Conservation (phyloP, 805 yeast species). For the Candida sonorensis region DNA sequence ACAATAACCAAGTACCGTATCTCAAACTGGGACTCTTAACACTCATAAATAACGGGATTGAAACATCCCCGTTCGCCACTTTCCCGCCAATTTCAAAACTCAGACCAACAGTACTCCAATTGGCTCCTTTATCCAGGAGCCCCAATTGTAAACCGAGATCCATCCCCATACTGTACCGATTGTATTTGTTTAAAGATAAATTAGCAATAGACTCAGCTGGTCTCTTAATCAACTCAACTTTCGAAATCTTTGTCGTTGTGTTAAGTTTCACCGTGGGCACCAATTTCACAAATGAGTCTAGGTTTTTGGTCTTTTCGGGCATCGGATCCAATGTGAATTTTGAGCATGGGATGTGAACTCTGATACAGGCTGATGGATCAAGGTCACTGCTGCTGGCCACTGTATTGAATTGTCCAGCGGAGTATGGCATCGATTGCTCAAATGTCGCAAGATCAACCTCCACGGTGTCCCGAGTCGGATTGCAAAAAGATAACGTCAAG, state of each 20-base stretch:
- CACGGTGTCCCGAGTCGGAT: conserved; percentile 4
- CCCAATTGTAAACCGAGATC: not conserved
- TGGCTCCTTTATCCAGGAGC: conserved; percentile 18
- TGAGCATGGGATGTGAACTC: conserved; percentile 15
- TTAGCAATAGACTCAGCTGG: conserved; percentile 4
- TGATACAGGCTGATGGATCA: too few species aligned
- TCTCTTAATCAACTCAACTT: conserved; percentile 27
- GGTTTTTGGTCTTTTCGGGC: conserved; percentile 7
- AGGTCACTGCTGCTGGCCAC: too few species aligned
- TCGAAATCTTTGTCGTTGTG: conserved; percentile 18
- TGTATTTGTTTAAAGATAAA: conserved; percentile 4
- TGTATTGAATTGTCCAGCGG: too few species aligned
- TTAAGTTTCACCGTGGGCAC: conserved; percentile 27
- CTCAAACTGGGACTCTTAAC: conserved; percentile 3
- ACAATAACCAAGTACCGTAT: conserved; percentile 2
- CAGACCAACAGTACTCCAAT: conserved; percentile 26
- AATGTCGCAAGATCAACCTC: conserved; percentile 11
- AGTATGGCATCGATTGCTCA: too few species aligned
- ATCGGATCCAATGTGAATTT: conserved; percentile 9
- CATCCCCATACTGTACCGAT: too few species aligned
- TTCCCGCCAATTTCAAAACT: conserved; percentile 3
- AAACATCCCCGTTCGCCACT: not conserved
- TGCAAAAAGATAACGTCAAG: too few species aligned
- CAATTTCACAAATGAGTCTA: conserved; percentile 10
- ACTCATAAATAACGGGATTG: conserved; percentile 19